A percentile compares a stretch with the other conserved stretches of the same genome.
These are phyloP conservation scores for Aspergillus fijiensis DNA, from an alignment of 2,329 filamentous ascomycete genomes.

Conservation along the genomic window DNA sequence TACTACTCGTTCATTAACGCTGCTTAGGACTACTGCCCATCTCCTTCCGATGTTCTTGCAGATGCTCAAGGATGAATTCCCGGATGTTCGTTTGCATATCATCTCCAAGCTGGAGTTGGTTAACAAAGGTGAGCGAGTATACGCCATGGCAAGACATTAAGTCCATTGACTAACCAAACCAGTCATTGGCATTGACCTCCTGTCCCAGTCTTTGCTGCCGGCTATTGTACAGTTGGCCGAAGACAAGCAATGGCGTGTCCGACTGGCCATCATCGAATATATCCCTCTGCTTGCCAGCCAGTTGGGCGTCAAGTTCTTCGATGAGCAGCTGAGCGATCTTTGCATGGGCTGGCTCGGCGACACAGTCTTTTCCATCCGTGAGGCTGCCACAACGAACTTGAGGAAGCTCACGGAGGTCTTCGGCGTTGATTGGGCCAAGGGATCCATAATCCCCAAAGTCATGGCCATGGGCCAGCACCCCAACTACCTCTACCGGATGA, in stretches of 20 bases:
- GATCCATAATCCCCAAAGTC: conserved; percentile 97
- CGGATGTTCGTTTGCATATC: conserved; percentile 95
- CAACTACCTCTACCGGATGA: conserved; percentile 99
- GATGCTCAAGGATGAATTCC: conserved; percentile 99
- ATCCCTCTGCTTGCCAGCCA: conserved; percentile 94
- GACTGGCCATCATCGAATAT: conserved; percentile 98
- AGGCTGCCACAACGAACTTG: conserved; percentile 94
- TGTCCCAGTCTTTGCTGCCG: conserved; percentile 93
- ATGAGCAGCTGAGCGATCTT: conserved; percentile 90
- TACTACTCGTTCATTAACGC: conserved; percentile 15
- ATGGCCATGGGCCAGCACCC: conserved; percentile 97
- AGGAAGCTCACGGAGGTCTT: conserved; percentile 99
- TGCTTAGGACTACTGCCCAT: conserved; percentile 81
- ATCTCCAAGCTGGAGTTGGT: conserved; percentile 99
- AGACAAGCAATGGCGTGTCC: conserved; percentile 98
- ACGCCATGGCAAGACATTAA: neutral
- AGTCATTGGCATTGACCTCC: conserved; percentile 97
- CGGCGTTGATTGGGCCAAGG: conserved; percentile 94
- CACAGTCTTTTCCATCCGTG: conserved; percentile 96
- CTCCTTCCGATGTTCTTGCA: conserved; percentile 97
- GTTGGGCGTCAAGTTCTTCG: conserved; percentile 94
- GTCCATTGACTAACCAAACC: neutral
- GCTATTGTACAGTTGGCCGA: conserved; percentile 97
- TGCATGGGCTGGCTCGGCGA: conserved; percentile 99
- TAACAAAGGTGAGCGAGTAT: conserved; percentile 70